Base-by-base conservation (phyloP, 2,329 filamentous ascomycete species). In the Nemania sp. region DNA sequence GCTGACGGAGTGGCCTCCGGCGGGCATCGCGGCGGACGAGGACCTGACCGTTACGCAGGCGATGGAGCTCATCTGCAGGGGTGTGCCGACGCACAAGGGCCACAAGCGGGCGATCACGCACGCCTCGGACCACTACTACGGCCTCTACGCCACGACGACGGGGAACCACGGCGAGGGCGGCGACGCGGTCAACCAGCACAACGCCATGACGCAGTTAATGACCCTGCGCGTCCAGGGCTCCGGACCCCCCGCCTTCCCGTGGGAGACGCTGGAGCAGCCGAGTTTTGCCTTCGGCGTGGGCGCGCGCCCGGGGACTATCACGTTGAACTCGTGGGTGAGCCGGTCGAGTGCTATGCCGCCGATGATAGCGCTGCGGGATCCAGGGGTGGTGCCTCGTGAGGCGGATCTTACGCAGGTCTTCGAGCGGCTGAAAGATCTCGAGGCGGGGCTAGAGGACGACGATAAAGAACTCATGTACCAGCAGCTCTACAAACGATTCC, bases 231-330 rank as follows among this genome's bases (percentile, higher is more conserved):
- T 86, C 15, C 80, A 83, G 64, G 82, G 83, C 24, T 74, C 75
- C 3, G 72, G 73, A 3, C 72, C 73, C 18, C 81, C 86, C 52
- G 75, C 77, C 2, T 77, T 82, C 67, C 90, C 89, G 1, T 93
- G 89, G 91, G 87, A 91, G 69, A 90, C 91, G 1, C 82, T 93
- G 27, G 92, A 94, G 75, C 90, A 93, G 74, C 92, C 92, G 4
- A 92, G 90, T 76, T 89, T 89, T 78, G 85, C 88, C 0, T 92
- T 91, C 76, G 87, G 85, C 71, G 91, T 88, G 77, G 92, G 92
- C 13, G 82, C 82, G 57, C 83, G 87, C 24, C 88, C 90, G 0
- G 92, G 92, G 5, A 93, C 91, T 0, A 87, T 92, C 59, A 93
- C 91, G 0, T 80, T 94, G 58, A 93, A 92, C 73, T 87, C 89